Conservation (phyloP, 2,329 filamentous ascomycete genomes). For the Dactylellina leptospora region DNA sequence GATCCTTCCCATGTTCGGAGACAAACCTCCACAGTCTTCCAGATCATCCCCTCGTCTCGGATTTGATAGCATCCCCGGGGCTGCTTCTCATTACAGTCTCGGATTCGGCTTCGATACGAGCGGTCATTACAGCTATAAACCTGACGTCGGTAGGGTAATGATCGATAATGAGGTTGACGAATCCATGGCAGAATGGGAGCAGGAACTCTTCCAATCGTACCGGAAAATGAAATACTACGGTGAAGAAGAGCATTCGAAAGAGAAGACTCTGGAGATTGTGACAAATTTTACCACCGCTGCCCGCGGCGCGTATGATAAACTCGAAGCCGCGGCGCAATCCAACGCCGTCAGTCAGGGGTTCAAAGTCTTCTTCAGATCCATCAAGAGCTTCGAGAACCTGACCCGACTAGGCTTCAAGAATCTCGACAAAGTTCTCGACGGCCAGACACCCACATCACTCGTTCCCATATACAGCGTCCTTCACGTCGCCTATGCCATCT, state of each 20-base stretch:
- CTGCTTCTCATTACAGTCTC: constrained; percentile 33
- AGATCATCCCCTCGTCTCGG: constrained; percentile 44
- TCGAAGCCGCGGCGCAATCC: constrained; percentile 29
- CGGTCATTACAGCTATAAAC: constrained; percentile 39
- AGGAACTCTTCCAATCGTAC: constrained; percentile 50
- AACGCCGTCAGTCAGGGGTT: constrained; percentile 30
- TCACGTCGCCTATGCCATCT: constrained; percentile 48
- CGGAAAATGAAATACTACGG: constrained; percentile 49
- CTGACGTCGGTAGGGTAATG: constrained; percentile 22
- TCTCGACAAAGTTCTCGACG: constrained; percentile 36
- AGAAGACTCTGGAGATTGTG: constrained; percentile 39
- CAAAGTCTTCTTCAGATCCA: constrained; percentile 39
- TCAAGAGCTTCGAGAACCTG: constrained; percentile 40
- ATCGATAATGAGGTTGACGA: constrained; percentile 35
- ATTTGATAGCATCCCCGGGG: constrained; percentile 5
- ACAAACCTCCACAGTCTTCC: constrained; percentile 41
- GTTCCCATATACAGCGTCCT: constrained; percentile 41
- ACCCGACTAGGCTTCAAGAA: constrained; percentile 46
- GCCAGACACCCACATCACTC: constrained; percentile 34
- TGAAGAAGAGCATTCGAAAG: constrained; percentile 47
- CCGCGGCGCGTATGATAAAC: constrained; percentile 41
- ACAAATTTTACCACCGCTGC: constrained; percentile 44
- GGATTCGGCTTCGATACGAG: constrained; percentile 38
- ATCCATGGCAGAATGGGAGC: constrained; percentile 49
- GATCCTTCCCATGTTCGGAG: constrained; percentile 49